Conservation (phyloP, 257 asterid species). For the Penstemon newberryi region DNA sequence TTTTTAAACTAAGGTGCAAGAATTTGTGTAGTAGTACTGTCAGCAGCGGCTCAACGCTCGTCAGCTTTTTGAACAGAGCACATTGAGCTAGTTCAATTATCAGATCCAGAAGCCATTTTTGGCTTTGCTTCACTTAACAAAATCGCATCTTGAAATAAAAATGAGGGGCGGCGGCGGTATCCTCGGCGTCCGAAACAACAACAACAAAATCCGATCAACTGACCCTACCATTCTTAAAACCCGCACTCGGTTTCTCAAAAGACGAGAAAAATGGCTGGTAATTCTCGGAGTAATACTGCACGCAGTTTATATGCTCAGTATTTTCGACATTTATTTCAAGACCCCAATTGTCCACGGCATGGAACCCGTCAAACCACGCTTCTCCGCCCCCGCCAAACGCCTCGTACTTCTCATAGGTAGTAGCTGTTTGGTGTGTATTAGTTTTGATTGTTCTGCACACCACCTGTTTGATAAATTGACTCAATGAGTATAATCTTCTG, state of each 20-base stretch:
- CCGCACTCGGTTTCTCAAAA: constrained; percentile 52
- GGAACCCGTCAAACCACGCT: constrained; percentile 83
- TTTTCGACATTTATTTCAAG: constrained; percentile 95
- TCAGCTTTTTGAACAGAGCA: too few species aligned
- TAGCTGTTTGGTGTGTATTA: not conserved
- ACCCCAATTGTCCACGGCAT: constrained; percentile 94
- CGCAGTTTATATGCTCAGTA: constrained; percentile 97
- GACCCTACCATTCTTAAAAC: constrained; percentile 31
- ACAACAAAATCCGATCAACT: constrained; percentile 37
- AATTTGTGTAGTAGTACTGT: too few species aligned
- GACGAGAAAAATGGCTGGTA: constrained; percentile 84
- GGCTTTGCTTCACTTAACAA: too few species aligned
- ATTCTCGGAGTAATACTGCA: constrained; percentile 85
- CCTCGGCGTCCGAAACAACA: not conserved
- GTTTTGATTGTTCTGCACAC: constrained; percentile 18
- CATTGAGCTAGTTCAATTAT: too few species aligned
- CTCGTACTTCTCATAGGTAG: constrained; percentile 85
- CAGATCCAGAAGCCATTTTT: too few species aligned
- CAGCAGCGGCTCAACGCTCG: too few species aligned
- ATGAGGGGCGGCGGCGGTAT: too few species aligned
- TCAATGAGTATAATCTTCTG: constrained; percentile 26
- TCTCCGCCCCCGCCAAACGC: constrained; percentile 82
- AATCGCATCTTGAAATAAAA: too few species aligned
- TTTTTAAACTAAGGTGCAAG: too few species aligned
- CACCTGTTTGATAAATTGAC: constrained; percentile 45